These are phyloP conservation scores for Aspergillus sp. DNA, from an alignment of 2,329 filamentous ascomycete genomes.

Conservation along the genomic window DNA sequence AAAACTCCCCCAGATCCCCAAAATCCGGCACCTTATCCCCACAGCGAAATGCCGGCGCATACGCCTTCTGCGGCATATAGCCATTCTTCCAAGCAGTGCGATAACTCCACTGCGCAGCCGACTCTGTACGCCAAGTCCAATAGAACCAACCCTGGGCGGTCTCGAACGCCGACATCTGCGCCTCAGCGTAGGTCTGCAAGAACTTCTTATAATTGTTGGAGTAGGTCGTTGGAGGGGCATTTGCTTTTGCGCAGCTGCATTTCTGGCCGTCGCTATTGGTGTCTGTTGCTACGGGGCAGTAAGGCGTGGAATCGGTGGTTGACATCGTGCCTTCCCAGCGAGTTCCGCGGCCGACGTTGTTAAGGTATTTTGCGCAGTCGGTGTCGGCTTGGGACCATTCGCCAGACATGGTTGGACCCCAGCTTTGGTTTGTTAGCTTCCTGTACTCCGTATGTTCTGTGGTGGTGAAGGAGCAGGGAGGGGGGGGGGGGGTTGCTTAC, in stretches of 20 bases:
- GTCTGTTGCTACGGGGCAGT: conserved; percentile 55
- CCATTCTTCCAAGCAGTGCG: conserved; percentile 60
- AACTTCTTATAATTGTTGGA: conserved; percentile 71
- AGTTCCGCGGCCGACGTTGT: conserved; percentile 79
- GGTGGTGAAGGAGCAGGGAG: background rate
- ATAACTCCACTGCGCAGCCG: conserved; percentile 74
- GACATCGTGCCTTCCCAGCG: conserved; percentile 81
- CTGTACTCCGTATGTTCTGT: background rate
- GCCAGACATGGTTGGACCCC: conserved; percentile 87
- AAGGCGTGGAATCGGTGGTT: conserved; percentile 60
- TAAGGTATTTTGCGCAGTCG: conserved; percentile 79
- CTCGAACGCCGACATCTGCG: conserved; percentile 93
- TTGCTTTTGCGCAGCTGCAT: conserved; percentile 70
- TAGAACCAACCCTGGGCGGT: conserved; percentile 97
- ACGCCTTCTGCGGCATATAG: conserved; percentile 67
- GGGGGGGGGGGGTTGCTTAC: conserved; percentile 21
- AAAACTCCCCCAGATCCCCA: conserved; percentile 35
- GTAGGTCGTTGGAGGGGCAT: conserved; percentile 62
- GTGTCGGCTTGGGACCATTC: conserved; percentile 98
- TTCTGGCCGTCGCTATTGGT: conserved; percentile 39
- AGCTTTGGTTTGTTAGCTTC: conserved; percentile 36
- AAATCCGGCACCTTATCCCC: conserved; percentile 40
- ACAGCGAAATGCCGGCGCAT: conserved; percentile 63
- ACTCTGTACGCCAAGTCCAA: conserved; percentile 96
- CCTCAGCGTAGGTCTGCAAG: conserved; percentile 81